Evolutionary conservation across 2,329 filamentous ascomycete genomes (phyloP).

Genomic region (Lasiodiplodia citricola): DNA sequence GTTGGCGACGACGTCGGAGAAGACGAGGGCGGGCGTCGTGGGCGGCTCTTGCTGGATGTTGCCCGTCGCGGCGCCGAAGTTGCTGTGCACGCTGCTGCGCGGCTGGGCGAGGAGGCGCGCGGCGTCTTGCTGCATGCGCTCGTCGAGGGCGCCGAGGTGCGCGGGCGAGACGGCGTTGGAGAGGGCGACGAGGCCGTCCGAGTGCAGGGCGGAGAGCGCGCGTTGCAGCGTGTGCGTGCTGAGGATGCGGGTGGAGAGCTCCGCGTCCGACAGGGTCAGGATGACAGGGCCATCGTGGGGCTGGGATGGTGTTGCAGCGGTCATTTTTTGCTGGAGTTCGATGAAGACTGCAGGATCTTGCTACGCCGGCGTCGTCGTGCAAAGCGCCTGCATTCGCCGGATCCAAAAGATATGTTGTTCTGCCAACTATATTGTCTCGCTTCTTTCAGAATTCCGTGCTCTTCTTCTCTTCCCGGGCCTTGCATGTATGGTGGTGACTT

Average conservation of each 20-base stretch:
- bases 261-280: constrained; percentile 31
- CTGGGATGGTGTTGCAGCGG: background rate
- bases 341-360: too few relatives aligned
- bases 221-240: constrained; percentile 3
- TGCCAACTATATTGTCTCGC: too few relatives aligned
- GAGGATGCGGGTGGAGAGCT: constrained; percentile 33
- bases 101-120: constrained; percentile 38
- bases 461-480: too few relatives aligned
- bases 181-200: constrained; percentile 46
- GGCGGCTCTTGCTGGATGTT: constrained; percentile 52
- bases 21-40: constrained; percentile 41
- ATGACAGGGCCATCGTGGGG: background rate
- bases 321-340: background rate
- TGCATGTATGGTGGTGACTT: too few relatives aligned
- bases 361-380: too few relatives aligned
- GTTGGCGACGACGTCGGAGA: constrained; percentile 43
- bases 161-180: constrained; percentile 42
- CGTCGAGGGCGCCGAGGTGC: constrained; percentile 43
- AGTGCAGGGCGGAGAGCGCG: constrained; percentile 34
- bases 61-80: constrained; percentile 40
- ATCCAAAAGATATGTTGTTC: too few relatives aligned
- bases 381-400: too few relatives aligned
- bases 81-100: constrained; percentile 32
- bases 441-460: too few relatives aligned
- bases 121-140: constrained; percentile 37